Evolutionary conservation across 495 filamentous ascomycete species (phyloP), one percentile per base, ranked within the genome.

Genomic region (Aspergillus nanangensis): DNA sequence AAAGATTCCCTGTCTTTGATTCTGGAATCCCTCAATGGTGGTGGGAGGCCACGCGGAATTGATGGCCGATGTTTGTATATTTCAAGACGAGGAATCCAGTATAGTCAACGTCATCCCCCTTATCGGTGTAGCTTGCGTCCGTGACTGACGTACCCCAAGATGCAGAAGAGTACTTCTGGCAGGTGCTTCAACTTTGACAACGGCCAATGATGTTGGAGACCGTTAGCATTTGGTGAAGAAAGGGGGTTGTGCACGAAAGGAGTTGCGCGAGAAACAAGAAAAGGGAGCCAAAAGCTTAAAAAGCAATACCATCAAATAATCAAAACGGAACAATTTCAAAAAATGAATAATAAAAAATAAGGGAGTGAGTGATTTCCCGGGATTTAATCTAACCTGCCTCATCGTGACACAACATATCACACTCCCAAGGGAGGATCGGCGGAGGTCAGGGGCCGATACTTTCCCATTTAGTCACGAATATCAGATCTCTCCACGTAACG

Each of bases 371-470:
- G n/a, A n/a, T n/a, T n/a, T n/a, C n/a, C n/a, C n/a, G n/a, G n/a
- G n/a, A n/a, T n/a, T n/a, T n/a, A n/a, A n/a, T n/a, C n/a, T n/a
- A n/a, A n/a, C 19, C n/a, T 27, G 34, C 17, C 27, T 21, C 21
- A 21, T n/a, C n/a, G n/a, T n/a, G n/a, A n/a, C n/a, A n/a, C n/a
- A n/a, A n/a, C n/a, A n/a, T n/a, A n/a, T n/a, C n/a, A n/a, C n/a
- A n/a, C n/a, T n/a, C 40, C 38, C 14, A 48, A 43, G 36, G 34
- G 50, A 51, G 53, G 47, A 34, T 29, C 55, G 25, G 22, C 3
- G 32, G 39, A 49, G 22, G 9, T 14, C 18, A 18, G 18, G 13
- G 29, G 43, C 8, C 10, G 44, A 52, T 48, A 32, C 45, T 24
- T 52, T 46, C 48, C 37, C 41, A 21, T 41, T 23, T 33, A 11